These are phyloP conservation scores for Rhytidhysteron rufulum DNA, from an alignment of 2,329 filamentous ascomycete genomes.

Conservation along the genomic window DNA sequence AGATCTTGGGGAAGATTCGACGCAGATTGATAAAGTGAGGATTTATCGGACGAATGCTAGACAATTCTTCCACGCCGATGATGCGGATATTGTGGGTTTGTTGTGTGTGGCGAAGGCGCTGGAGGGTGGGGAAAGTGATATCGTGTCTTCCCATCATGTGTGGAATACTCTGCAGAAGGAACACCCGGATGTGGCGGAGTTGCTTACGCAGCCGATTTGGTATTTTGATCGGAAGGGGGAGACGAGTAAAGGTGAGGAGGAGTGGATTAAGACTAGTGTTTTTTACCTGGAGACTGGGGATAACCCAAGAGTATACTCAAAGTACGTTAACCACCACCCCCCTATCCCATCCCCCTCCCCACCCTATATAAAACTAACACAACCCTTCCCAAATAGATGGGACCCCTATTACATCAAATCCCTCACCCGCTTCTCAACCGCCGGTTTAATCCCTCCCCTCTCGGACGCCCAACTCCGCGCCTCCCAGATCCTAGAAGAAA, in stretches of 20 bases:
- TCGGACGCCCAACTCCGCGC: slow-evolving; percentile 67
- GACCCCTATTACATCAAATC: slow-evolving; percentile 85
- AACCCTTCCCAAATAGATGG: slow-evolving; percentile 59
- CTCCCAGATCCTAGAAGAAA: slow-evolving; percentile 67
- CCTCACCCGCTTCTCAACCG: slow-evolving; percentile 68
- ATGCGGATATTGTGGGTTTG: slow-evolving; percentile 77
- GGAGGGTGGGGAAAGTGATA: slow-evolving; percentile 79
- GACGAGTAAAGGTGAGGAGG: slow-evolving; percentile 67
- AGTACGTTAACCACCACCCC: slow-evolving; percentile 40
- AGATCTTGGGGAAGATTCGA: slow-evolving; percentile 77
- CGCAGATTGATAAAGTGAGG: slow-evolving; percentile 78
- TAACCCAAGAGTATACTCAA: slow-evolving; percentile 68
- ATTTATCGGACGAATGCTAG: slow-evolving; percentile 86
- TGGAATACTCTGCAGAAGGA: slow-evolving; percentile 76
- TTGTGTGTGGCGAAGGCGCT: slow-evolving; percentile 74
- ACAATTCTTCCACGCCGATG: slow-evolving; percentile 84
- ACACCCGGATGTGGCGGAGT: slow-evolving; percentile 72
- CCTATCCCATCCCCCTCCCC: not conserved
- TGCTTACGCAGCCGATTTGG: slow-evolving; percentile 75
- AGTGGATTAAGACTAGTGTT: slow-evolving; percentile 68
- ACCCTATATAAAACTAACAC: too few relatives aligned
- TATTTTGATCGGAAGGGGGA: slow-evolving; percentile 93
- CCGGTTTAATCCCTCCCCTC: slow-evolving; percentile 68
- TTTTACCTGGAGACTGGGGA: slow-evolving; percentile 72
- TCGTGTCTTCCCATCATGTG: slow-evolving; percentile 73